Percentiles rank a stretch among this genome's conserved stretches.
Evolutionary conservation across 2,329 filamentous ascomycete species (phyloP).

Genomic region (Rasamsonia emersonii): DNA sequence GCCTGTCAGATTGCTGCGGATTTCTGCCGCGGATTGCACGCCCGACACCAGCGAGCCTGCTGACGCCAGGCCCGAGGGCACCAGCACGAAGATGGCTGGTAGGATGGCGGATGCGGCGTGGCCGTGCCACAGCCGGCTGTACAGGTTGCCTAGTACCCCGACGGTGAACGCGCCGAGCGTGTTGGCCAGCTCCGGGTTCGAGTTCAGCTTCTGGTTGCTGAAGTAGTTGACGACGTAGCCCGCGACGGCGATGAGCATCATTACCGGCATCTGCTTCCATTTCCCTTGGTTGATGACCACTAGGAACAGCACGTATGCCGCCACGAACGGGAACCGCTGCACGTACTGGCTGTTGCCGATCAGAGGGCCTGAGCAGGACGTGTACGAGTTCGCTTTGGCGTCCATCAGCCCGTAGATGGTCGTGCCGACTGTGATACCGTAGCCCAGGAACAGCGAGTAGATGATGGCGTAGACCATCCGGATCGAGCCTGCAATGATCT

Average conservation of each 20-base stretch:
- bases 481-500: conserved; percentile 61
- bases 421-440: conserved; percentile 61
- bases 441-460: conserved; percentile 63
- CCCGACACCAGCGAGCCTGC: conserved; percentile 49
- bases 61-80: conserved; percentile 52
- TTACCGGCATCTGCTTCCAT: conserved; percentile 67
- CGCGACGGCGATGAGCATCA: conserved; percentile 63
- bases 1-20: conserved; percentile 21
- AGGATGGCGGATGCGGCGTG: conserved; percentile 78
- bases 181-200: conserved; percentile 66
- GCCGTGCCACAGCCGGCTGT: conserved; percentile 63
- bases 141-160: conserved; percentile 69
- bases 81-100: conserved; percentile 71
- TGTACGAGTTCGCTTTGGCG: conserved; percentile 41
- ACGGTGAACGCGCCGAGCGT: conserved; percentile 69
- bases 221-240: conserved; percentile 73
- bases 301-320: conserved; percentile 62
- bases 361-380: conserved; percentile 41
- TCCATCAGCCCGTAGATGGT: conserved; percentile 57
- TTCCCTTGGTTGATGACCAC: conserved; percentile 76
- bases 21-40: conserved; percentile 49
- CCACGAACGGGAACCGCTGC: conserved; percentile 63
- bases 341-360: conserved; percentile 34
- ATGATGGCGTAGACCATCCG: conserved; percentile 68
- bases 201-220: conserved; percentile 55